phyloP scores from a whole-genome alignment of 441 rosid genomes.

The Arabidopsis lyrata region DNA sequence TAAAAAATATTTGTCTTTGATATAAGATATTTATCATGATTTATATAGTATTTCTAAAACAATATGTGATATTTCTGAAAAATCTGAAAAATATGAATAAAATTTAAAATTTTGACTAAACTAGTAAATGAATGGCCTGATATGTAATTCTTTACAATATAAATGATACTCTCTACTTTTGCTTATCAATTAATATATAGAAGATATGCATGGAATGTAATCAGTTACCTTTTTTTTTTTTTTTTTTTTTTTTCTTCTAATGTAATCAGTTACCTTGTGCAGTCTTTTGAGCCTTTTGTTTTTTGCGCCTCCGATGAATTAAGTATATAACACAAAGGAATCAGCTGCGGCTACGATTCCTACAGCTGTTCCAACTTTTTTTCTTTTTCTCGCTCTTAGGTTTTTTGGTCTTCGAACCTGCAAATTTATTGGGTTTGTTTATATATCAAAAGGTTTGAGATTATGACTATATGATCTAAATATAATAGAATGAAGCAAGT shows the following conservation, averaged over 20 bases:
- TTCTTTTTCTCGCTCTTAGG: neutral
- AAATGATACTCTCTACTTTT: too few species aligned
- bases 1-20: too few species aligned
- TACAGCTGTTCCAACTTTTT: neutral
- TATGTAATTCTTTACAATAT: too few species aligned
- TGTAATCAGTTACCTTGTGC: slow-evolving; percentile 22
- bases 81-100: too few species aligned
- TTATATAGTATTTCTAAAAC: too few species aligned
- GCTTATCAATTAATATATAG: too few species aligned
- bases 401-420: slow-evolving; percentile 13
- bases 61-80: too few species aligned
- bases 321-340: neutral
- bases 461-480: neutral
- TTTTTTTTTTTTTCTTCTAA: too few species aligned
- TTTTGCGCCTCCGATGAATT: neutral
- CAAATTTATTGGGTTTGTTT: neutral
- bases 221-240: slow-evolving; percentile 34
- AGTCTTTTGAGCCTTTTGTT: slow-evolving; percentile 15
- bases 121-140: too few species aligned
- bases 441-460: neutral
- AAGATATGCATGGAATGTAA: neutral
- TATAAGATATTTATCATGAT: too few species aligned
- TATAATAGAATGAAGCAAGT: neutral
- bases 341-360: slow-evolving; percentile 11
- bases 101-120: too few species aligned